These are phyloP conservation scores for Melaleuca alternifolia DNA, from an alignment of 345 rosid genomes.

Conservation along the genomic window DNA sequence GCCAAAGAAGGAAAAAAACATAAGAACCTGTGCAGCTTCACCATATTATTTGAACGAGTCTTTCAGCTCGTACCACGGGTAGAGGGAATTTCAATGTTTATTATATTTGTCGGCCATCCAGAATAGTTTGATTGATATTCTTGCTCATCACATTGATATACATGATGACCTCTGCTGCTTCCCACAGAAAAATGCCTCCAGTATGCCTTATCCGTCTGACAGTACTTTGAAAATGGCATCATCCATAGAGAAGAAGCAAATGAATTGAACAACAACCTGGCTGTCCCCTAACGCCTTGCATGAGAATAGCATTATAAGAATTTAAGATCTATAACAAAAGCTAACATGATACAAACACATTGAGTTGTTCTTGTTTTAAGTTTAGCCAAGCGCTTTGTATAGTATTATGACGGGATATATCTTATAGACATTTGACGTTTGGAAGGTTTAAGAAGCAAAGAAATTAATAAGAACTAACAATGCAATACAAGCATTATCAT, in stretches of 20 bases:
- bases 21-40: background rate
- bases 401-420: background rate
- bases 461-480: background rate
- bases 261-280: constrained; percentile 80
- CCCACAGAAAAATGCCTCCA: constrained; percentile 65
- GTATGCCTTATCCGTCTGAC: constrained; percentile 57
- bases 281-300: constrained; percentile 96
- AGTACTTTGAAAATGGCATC: constrained; percentile 84
- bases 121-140: constrained; percentile 78
- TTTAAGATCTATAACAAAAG: background rate
- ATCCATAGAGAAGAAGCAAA: constrained; percentile 89
- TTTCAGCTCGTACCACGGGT: constrained; percentile 39
- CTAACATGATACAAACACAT: background rate
- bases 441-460: background rate
- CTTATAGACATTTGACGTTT: background rate
- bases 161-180: constrained; percentile 37
- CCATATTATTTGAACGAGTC: background rate
- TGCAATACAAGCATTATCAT: background rate
- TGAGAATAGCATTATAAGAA: constrained; percentile 29
- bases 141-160: constrained; percentile 65
- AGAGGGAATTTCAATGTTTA: constrained; percentile 91
- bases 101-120: constrained; percentile 93
- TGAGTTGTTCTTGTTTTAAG: background rate
- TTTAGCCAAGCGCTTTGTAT: background rate
- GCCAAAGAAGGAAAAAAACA: constrained; percentile 16